Percentiles rank a stretch among this genome's conserved stretches.
phyloP scores from a whole-genome alignment of 768 basidiomycete species.

The Naganishia randhawae region DNA sequence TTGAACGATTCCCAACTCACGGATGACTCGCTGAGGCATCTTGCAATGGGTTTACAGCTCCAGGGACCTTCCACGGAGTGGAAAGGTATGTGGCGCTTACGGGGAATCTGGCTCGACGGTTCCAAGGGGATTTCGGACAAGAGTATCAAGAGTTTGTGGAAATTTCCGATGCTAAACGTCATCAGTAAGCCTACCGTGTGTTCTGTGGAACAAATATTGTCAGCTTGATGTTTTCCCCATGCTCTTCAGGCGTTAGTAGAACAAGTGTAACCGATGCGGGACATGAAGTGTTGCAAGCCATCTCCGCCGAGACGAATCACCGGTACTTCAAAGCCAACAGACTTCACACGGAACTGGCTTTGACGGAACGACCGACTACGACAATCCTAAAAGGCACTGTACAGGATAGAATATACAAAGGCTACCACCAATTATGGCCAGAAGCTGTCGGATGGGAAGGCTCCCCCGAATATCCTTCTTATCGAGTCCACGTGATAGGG shows the following conservation, averaged over 20 bases:
- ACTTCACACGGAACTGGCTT: slow-evolving; percentile 13
- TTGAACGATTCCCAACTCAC: slow-evolving; percentile 15
- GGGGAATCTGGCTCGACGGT: slow-evolving; percentile 11
- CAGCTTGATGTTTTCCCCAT: background rate
- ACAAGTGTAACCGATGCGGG: slow-evolving; percentile 14
- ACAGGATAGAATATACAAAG: slow-evolving; percentile 16
- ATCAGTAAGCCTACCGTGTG: background rate
- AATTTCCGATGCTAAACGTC: slow-evolving; percentile 8
- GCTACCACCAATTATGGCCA: slow-evolving; percentile 6
- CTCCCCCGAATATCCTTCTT: slow-evolving; percentile 7
- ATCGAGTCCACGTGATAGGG: slow-evolving; percentile 9
- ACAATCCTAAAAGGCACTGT: background rate
- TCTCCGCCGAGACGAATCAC: slow-evolving; percentile 14
- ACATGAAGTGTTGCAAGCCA: slow-evolving; percentile 1
- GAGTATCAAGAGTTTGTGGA: slow-evolving; percentile 13
- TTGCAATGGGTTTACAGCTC: background rate
- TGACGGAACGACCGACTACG: background rate
- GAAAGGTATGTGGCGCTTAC: slow-evolving; percentile 4
- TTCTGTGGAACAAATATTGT: too few species aligned
- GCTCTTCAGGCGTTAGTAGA: background rate
- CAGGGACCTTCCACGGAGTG: background rate
- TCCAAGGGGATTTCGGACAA: slow-evolving; percentile 15
- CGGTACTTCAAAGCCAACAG: slow-evolving; percentile 14
- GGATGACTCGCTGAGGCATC: background rate
- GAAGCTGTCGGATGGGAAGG: slow-evolving; percentile 17